Percentiles rank a stretch among this genome's conserved stretches.
phyloP scores from a whole-genome alignment of 768 basidiomycete genomes.

The Suillus americanus region DNA sequence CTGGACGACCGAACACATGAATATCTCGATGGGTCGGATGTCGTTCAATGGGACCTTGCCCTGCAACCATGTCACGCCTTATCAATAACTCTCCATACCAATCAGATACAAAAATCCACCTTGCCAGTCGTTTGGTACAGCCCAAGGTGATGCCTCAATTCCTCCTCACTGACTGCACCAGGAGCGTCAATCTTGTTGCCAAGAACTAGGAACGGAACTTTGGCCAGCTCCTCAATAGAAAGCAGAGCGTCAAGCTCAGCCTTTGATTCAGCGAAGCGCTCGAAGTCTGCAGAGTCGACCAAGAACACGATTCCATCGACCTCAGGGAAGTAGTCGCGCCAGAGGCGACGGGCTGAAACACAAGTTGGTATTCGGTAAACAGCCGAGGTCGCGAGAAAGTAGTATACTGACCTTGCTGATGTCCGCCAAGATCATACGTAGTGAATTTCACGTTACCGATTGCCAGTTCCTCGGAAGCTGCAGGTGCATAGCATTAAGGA shows the following conservation, averaged over 20 bases:
- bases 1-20: slow-evolving; percentile 99
- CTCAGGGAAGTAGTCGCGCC: slow-evolving; percentile 99
- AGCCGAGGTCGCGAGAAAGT: slow-evolving; percentile 1
- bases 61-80: slow-evolving; percentile 37
- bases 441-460: slow-evolving; percentile 99
- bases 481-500: slow-evolving; percentile 11
- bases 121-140: slow-evolving; percentile 99
- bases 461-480: slow-evolving; percentile 97
- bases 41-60: slow-evolving; percentile 96
- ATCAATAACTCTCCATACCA: slow-evolving; percentile 8
- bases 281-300: slow-evolving; percentile 95
- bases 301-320: slow-evolving; percentile 99
- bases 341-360: slow-evolving; percentile 83
- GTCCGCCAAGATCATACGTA: slow-evolving; percentile 97
- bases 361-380: neutral
- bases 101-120: slow-evolving; percentile 43
- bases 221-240: slow-evolving; percentile 90
- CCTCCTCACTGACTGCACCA: slow-evolving; percentile 96
- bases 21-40: slow-evolving; percentile 97
- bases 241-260: slow-evolving; percentile 96
- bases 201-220: slow-evolving; percentile 96
- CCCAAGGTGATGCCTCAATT: slow-evolving; percentile 91
- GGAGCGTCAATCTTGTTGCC: slow-evolving; percentile 99
- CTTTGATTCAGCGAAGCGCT: slow-evolving; percentile 95
- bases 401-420: slow-evolving; percentile 76